Evolutionary conservation across 768 basidiomycete species (phyloP).

Genomic region (Pleurotus tuber-regium): DNA sequence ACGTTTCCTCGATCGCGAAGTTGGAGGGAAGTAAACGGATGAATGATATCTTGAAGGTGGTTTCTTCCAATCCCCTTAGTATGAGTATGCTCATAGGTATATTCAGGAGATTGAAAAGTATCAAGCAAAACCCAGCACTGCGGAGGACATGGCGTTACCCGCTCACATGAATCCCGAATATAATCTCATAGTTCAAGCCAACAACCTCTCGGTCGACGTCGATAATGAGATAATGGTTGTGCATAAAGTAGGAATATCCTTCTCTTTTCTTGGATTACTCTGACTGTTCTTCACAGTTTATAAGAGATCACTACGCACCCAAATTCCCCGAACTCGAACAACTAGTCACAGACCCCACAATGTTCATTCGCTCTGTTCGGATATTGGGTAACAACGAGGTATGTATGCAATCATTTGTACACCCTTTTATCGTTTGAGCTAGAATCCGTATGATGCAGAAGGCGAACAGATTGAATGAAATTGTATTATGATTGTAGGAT

Average conservation of each 20-base stretch:
- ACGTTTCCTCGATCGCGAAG: conserved; percentile 87
- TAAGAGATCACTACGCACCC: conserved; percentile 93
- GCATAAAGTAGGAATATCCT: conserved; percentile 66
- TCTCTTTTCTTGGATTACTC: conserved; percentile 7
- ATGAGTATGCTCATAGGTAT: not conserved
- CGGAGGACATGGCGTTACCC: conserved; percentile 74
- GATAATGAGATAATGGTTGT: conserved; percentile 98
- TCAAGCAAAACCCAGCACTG: conserved; percentile 72
- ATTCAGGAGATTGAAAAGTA: conserved; percentile 87
- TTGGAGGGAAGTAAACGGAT: conserved; percentile 86
- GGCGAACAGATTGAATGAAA: conserved; percentile 3
- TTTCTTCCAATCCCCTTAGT: not conserved
- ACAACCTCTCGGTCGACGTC: conserved; percentile 96
- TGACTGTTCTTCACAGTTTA: conserved; percentile 59
- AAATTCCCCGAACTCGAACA: conserved; percentile 98
- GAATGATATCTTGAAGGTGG: conserved; percentile 81
- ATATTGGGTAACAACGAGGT: conserved; percentile 84
- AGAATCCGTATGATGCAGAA: conserved; percentile 5
- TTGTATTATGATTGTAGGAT: conserved; percentile 48
- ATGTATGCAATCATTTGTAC: conserved; percentile 14
- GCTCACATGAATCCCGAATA: conserved; percentile 95
- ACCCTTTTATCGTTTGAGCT: not conserved
- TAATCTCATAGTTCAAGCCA: conserved; percentile 92
- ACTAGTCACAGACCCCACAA: conserved; percentile 85
- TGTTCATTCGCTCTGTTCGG: conserved; percentile 91